Evolutionary conservation across 225 moss, liverwort and hornwort genomes (phyloP), one percentile per base, ranked within the genome.

Genomic region (Climacium dendroides): DNA sequence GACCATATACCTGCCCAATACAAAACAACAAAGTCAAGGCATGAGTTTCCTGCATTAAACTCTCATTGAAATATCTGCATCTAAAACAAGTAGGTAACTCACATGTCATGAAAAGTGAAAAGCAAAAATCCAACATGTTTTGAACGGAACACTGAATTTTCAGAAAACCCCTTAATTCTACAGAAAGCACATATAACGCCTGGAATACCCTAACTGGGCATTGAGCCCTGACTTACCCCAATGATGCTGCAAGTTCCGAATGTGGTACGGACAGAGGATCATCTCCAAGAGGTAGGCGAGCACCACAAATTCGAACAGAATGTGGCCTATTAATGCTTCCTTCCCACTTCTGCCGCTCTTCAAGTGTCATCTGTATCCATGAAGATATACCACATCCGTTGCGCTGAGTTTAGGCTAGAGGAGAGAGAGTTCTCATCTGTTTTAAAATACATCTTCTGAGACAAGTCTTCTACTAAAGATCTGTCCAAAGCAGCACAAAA

Each of bases 211-310:
- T 26, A 65, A 79, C 50, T 74, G 43, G 48, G 81, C 50, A 72
- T 64, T 55, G 72, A 61, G 39, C 57, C 47, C 45, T 35, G 45
- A 89, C 96, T 90, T 47, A 99, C 98, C 98, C 98, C 74, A 99
- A 89, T 45, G 98, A 96, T 85, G 98, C 98, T 43, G 96, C 95
- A 76, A 99, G 96, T 89, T 99, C 98, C 62, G 88, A 87, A 41
- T 92, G 89, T 73, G 98, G 93, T 83, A 94, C 92, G 37, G 98
- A 94, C 29, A 94, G 71, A 86, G 95, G 94, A 80, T 99, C 96
- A 78, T 99, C 98, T 75, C 95, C 95, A 78, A 93, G 62, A 23
- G 98, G 97, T 65, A 99, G 88, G 55, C 92, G 95, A 47, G 90
- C 92, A 81, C 86, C 87, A 87, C 97, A 97, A 79, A 99, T 96